Evolutionary conservation across 352 stramenopile genomes (phyloP), one percentile per base, ranked within the genome.

Genomic region (Globisporangium apiculatum): DNA sequence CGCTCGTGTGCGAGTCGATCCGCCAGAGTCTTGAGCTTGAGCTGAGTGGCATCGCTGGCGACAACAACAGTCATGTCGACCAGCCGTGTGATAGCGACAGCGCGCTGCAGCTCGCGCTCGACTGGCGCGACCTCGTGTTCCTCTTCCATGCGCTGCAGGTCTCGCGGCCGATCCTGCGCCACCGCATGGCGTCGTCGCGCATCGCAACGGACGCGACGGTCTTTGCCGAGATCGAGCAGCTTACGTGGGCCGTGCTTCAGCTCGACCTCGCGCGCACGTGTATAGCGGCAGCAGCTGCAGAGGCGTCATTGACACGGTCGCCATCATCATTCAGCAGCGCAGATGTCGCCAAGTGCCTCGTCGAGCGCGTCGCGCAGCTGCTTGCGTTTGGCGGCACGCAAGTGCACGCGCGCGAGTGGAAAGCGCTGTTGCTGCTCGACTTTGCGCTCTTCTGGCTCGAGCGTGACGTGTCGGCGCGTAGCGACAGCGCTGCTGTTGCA

Each of bases 121-220:
- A 87, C 49, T 85, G 75, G 65, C 67, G 69, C 15, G 85, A 93
- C 45, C 50, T 88, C 3, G 68, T 87, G 37, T 64, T 93, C 18
- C 69, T 91, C 31, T 73, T 93, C 11, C 83, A 95, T 54, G 72
- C 63, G 5, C 69, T 95, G 15, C 79, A 90, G 41, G 76, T 82
- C 10, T 92, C 83, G 10, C 89, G 87, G 15, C 85, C 85, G 8
- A 73, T 95, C 57, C 70, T 95, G 17, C 75, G 91, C 46, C 84
- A 89, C 48, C 78, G 75, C 52, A 74, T 65, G 18, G 79, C 72
- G 7, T 83, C 71, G 14, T 74, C 72, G 41, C 75, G 75, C 7
- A 64, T 86, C 14, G 71, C 75, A 17, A 81, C 73, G 5, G 75
- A 87, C 54, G 71, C 69, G 7, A 64, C 60, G 0, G 54, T 83